phyloP scores from a whole-genome alignment of 2,329 filamentous ascomycete species.

The Mycosphaerella sp. region DNA sequence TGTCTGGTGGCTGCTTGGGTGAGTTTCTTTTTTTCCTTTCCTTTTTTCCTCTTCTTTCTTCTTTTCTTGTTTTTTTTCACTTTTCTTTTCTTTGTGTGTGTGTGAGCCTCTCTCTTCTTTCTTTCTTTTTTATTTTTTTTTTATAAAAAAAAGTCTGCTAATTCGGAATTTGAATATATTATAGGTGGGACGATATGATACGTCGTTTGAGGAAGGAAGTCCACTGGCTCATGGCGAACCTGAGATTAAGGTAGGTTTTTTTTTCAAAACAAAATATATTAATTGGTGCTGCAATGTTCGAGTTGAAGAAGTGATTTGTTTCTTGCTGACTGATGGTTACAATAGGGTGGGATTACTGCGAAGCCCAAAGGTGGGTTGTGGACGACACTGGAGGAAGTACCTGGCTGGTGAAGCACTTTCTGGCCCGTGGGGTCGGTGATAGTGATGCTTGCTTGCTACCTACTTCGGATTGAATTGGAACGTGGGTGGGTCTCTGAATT shows the following conservation, averaged over 20 bases:
- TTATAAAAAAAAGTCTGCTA: background rate
- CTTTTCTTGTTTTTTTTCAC: background rate
- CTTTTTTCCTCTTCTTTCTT: background rate
- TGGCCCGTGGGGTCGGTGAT: no score
- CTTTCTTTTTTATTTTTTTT: background rate
- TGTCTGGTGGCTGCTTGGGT: slow-evolving; percentile 68
- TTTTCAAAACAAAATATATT: no score
- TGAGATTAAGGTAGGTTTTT: slow-evolving; percentile 48
- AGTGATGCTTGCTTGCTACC: no score
- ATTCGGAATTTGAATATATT: no score
- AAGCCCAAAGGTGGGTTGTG: slow-evolving; percentile 67
- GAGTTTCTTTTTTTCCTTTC: background rate
- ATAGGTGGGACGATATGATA: slow-evolving; percentile 62
- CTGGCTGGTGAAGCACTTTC: slow-evolving; percentile 59
- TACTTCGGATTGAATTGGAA: no score
- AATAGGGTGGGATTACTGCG: slow-evolving; percentile 57
- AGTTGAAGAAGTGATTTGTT: no score
- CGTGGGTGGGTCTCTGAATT: no score
- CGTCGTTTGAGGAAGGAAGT: slow-evolving; percentile 55
- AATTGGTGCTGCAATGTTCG: no score
- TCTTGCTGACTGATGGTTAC: background rate
- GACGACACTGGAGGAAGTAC: slow-evolving; percentile 60
- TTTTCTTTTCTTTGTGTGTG: background rate
- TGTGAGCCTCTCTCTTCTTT: no score
- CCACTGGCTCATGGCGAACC: slow-evolving; percentile 47